These are phyloP conservation scores for Pelargonium myrrhifolium DNA, from an alignment of 441 rosid species.

Conservation along the genomic window DNA sequence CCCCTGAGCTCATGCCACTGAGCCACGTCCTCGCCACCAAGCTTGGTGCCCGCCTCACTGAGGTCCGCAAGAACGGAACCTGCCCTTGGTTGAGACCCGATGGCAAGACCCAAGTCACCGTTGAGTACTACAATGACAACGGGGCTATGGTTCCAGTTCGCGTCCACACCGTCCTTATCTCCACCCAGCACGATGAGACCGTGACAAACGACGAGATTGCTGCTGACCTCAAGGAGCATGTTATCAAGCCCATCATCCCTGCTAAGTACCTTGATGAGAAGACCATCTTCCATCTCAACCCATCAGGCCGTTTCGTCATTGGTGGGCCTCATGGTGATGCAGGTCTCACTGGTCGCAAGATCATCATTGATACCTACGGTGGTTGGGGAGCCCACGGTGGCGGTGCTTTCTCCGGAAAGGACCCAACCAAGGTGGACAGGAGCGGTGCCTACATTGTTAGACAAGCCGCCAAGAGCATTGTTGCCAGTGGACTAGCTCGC, in stretches of 20 bases:
- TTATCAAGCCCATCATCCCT: conserved; percentile 6
- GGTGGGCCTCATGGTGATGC: conserved; percentile 17
- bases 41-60: conserved; percentile 15
- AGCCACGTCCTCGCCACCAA: conserved; percentile 15
- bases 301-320: conserved; percentile 13
- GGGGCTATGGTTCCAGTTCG: conserved; percentile 15
- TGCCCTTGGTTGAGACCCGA: conserved; percentile 17
- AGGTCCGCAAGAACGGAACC: conserved; percentile 11
- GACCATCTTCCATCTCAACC: conserved; percentile 19
- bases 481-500: conserved; percentile 5
- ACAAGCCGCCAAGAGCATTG: conserved; percentile 16
- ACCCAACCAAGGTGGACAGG: conserved; percentile 13
- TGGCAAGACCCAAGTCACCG: conserved; percentile 14
- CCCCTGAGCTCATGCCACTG: conserved; percentile 14
- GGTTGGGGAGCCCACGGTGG: background rate
- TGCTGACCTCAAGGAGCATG: conserved; percentile 8
- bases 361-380: conserved; percentile 1
- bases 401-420: background rate
- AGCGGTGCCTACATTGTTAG: conserved; percentile 15
- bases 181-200: conserved; percentile 18
- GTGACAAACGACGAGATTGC: conserved; percentile 15
- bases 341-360: conserved; percentile 15
- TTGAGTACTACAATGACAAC: conserved; percentile 11
- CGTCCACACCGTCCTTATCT: conserved; percentile 15
- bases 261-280: conserved; percentile 15